Evolutionary conservation across 1,284 basidiomycete species (phyloP).

Genomic region (Cutaneotrichosporon sp.): DNA sequence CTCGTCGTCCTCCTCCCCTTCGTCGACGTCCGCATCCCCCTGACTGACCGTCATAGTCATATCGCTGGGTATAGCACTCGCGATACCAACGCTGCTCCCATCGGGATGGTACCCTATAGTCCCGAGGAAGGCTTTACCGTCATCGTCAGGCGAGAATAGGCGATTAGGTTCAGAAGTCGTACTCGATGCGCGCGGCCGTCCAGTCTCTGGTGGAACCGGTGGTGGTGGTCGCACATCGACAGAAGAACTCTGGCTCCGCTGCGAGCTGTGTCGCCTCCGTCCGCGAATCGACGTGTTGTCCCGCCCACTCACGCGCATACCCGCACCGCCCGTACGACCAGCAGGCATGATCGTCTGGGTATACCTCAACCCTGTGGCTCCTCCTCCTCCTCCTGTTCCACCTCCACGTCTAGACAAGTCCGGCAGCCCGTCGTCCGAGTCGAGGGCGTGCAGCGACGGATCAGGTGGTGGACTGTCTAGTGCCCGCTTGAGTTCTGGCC

Average conservation of each 20-base stretch:
- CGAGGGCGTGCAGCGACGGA: conserved; percentile 48
- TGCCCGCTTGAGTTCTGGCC: conserved; percentile 72
- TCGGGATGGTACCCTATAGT: conserved; percentile 61
- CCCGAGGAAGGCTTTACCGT: conserved; percentile 29
- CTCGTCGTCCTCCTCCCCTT: conserved; percentile 35
- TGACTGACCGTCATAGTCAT: conserved; percentile 22
- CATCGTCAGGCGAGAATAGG: conserved; percentile 26
- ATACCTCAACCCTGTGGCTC: conserved; percentile 67
- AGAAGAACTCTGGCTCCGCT: conserved; percentile 2
- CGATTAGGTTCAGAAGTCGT: neutral
- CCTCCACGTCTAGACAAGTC: conserved; percentile 29
- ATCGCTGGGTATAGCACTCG: conserved; percentile 22
- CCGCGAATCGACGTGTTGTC: conserved; percentile 4
- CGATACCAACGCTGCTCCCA: conserved; percentile 22
- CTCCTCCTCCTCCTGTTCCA: too few relatives aligned
- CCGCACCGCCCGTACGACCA: conserved; percentile 61
- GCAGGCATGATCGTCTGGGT: conserved; percentile 80
- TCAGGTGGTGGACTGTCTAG: conserved; percentile 57
- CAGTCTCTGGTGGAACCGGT: conserved; percentile 23
- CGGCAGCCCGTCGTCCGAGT: conserved; percentile 15
- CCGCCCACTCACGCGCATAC: conserved; percentile 60
- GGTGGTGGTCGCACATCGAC: conserved; percentile 1
- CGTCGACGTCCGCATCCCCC: conserved; percentile 27
- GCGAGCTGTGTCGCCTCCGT: conserved; percentile 11
- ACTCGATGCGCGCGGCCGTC: conserved; percentile 20